Conservation (phyloP, 441 rosid species). For the Capsella rubella region DNA sequence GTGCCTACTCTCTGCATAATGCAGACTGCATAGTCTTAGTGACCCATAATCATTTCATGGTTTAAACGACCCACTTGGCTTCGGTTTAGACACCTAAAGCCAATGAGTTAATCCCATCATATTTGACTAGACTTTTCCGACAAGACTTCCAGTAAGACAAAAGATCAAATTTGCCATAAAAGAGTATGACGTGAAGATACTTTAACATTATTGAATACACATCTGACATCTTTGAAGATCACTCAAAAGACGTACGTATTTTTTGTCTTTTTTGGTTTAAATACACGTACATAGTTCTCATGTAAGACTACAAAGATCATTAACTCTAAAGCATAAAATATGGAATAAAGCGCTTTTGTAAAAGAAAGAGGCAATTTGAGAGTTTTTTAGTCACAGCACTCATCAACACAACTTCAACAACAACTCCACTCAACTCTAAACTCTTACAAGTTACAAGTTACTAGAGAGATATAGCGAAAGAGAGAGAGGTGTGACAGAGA, state of each 20-base stretch:
- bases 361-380: neutral
- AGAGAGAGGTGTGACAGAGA: neutral
- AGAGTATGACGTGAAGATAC: neutral
- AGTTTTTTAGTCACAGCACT: neutral
- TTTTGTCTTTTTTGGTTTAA: no score
- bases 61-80: conserved; percentile 1
- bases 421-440: neutral
- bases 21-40: neutral
- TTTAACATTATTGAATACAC: neutral
- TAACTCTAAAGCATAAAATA: no score
- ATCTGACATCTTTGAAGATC: neutral
- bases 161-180: neutral
- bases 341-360: neutral
- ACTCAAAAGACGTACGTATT: neutral
- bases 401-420: neutral
- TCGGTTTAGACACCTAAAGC: conserved; percentile 20
- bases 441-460: neutral
- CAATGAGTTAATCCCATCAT: conserved; percentile 17
- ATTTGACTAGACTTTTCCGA: neutral
- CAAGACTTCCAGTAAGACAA: neutral
- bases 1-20: conserved; percentile 1
- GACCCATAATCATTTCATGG: conserved; percentile 6
- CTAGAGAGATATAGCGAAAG: neutral
- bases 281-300: neutral
- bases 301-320: neutral